phyloP scores from a whole-genome alignment of 2,329 filamentous ascomycete species.

The Remersonia thermophila region DNA sequence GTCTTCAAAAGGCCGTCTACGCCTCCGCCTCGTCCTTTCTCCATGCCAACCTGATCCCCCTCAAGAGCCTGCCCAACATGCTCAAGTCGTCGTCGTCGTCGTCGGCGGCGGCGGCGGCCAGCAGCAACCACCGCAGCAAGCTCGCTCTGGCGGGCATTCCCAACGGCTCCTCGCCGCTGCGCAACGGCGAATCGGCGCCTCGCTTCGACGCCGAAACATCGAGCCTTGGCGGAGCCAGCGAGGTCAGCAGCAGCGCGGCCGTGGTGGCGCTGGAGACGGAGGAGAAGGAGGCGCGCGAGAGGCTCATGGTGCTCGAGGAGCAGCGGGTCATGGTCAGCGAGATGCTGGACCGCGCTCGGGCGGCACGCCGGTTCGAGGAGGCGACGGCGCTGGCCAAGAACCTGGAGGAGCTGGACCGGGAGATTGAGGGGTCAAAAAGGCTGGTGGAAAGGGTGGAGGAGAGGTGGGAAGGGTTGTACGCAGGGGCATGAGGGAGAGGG shows the following conservation, averaged over 20 bases:
- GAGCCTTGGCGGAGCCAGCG: conserved; percentile 33
- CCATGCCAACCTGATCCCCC: conserved; percentile 79
- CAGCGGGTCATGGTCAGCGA: conserved; percentile 80
- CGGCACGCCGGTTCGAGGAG: conserved; percentile 72
- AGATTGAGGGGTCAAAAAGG: conserved; percentile 58
- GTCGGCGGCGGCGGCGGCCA: no score
- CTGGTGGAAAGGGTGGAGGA: conserved; percentile 55
- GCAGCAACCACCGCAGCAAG: conserved; percentile 16
- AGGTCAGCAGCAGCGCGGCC: conserved; percentile 41
- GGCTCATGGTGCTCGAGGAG: conserved; percentile 75
- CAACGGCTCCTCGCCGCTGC: conserved; percentile 26
- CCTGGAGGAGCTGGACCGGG: conserved; percentile 65
- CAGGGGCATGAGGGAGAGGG: conserved; percentile 10
- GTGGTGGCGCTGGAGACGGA: conserved; percentile 58
- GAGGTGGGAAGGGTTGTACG: neutral
- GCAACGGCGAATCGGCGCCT: conserved; percentile 32
- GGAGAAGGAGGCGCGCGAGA: conserved; percentile 69
- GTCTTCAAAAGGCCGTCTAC: conserved; percentile 71
- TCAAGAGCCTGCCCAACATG: conserved; percentile 62
- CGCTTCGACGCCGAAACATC: conserved; percentile 37
- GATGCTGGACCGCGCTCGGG: conserved; percentile 70
- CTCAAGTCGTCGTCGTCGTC: conserved; percentile 35
- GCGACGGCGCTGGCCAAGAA: conserved; percentile 69
- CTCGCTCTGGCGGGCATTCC: conserved; percentile 13
- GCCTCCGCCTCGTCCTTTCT: conserved; percentile 71